These are phyloP conservation scores for Davidsoniella virescens DNA, from an alignment of 2,329 filamentous ascomycete species.

Conservation along the genomic window DNA sequence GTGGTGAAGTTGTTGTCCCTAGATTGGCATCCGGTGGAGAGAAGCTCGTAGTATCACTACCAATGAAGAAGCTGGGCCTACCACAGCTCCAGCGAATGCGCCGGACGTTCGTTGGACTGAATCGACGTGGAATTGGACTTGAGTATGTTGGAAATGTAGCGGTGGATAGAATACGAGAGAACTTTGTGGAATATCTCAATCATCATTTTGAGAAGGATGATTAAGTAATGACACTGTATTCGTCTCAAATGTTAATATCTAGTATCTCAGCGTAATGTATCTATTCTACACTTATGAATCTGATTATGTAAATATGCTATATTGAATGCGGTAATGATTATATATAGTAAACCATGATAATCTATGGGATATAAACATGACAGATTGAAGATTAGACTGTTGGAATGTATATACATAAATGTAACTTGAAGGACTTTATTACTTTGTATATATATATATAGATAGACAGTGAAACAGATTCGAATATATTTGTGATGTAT, in stretches of 20 bases:
- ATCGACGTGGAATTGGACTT: constrained; percentile 49
- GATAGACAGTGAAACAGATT: no score
- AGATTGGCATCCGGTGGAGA: constrained; percentile 22
- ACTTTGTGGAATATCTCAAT: constrained; percentile 52
- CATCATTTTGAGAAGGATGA: constrained; percentile 45
- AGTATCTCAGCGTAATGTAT: no score
- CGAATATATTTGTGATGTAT: no score
- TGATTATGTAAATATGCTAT: neutral
- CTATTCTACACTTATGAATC: neutral
- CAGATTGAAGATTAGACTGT: no score
- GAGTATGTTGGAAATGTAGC: constrained; percentile 38
- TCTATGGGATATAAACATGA: no score
- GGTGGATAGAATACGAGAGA: constrained; percentile 39
- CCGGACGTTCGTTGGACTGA: constrained; percentile 61
- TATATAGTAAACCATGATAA: no score
- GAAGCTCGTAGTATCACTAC: constrained; percentile 46
- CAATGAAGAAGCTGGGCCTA: constrained; percentile 47
- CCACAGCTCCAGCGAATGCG: constrained; percentile 64
- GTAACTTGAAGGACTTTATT: no score
- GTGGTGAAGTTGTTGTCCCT: constrained; percentile 35
- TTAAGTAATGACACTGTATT: constrained; percentile 17
- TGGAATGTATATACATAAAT: no score
- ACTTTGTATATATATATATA: no score
- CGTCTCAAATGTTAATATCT: neutral
- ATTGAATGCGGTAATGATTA: no score